Conservation (phyloP, 176 grass and related monocot genomes). For the Saccharum spontaneum region DNA sequence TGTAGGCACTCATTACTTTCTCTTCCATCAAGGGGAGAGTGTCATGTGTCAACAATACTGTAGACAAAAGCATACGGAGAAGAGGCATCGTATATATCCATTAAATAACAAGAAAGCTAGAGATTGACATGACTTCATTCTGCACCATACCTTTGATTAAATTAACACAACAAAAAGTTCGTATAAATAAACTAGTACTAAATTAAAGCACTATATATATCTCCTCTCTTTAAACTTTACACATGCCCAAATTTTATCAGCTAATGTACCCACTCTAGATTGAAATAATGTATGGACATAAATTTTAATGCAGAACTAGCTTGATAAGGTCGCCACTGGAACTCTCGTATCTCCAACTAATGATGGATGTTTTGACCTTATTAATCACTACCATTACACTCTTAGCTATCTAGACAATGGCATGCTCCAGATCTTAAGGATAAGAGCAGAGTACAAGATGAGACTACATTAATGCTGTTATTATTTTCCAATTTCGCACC, state of each 20-base stretch:
- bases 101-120: no score
- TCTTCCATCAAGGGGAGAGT: background rate
- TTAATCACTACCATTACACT: background rate
- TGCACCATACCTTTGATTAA: background rate
- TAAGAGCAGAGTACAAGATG: background rate
- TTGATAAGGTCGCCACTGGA: conserved; percentile 4
- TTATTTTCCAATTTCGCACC: background rate
- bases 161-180: background rate
- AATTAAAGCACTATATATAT: background rate
- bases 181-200: background rate
- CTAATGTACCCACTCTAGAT: no score
- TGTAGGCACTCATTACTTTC: background rate
- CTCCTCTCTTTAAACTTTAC: background rate
- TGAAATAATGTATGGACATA: background rate
- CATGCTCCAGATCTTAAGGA: conserved; percentile 25
- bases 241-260: conserved; percentile 8
- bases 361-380: background rate
- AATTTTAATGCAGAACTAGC: background rate
- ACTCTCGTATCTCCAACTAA: background rate
- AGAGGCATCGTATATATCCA: no score
- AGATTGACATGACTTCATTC: no score
- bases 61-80: background rate
- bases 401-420: background rate
- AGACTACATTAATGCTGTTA: background rate
- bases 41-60: background rate